These are phyloP conservation scores for Hypholoma sublateritium DNA, from an alignment of 768 basidiomycete genomes.

Conservation along the genomic window DNA sequence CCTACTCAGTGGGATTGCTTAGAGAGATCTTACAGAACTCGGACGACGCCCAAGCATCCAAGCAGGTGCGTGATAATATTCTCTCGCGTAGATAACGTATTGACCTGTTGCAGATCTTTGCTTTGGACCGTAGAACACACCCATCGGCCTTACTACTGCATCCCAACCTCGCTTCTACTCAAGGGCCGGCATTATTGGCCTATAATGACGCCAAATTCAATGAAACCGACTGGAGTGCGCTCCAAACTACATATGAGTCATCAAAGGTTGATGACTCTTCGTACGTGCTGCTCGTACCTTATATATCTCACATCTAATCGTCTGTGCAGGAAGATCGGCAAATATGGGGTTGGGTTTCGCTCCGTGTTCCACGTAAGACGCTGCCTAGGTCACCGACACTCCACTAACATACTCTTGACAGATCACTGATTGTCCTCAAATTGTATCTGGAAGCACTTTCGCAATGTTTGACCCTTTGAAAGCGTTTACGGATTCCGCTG, in stretches of 20 bases:
- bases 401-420: slow-evolving; percentile 13
- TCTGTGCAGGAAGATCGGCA: slow-evolving; percentile 46
- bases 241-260: slow-evolving; percentile 42
- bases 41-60: slow-evolving; percentile 46
- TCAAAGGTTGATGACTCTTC: slow-evolving; percentile 46
- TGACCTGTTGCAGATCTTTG: slow-evolving; percentile 32
- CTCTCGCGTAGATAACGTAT: neutral
- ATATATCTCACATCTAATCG: neutral
- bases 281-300: slow-evolving; percentile 24
- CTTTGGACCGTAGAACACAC: slow-evolving; percentile 39
- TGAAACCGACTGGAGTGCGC: slow-evolving; percentile 42
- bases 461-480: slow-evolving; percentile 45
- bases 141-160: slow-evolving; percentile 22
- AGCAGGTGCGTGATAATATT: slow-evolving; percentile 33
- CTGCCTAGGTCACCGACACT: neutral
- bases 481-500: slow-evolving; percentile 26
- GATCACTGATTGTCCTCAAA: slow-evolving; percentile 51
- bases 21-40: slow-evolving; percentile 50
- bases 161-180: slow-evolving; percentile 25
- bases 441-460: slow-evolving; percentile 39
- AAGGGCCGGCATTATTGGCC: slow-evolving; percentile 47
- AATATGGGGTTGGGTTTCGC: slow-evolving; percentile 52
- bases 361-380: slow-evolving; percentile 47
- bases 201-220: slow-evolving; percentile 44
- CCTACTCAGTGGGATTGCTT: slow-evolving; percentile 42